Evolutionary conservation across 2,329 filamentous ascomycete species (phyloP), one percentile per base, ranked within the genome.

Genomic region (Bimuria novae-zelandiae): DNA sequence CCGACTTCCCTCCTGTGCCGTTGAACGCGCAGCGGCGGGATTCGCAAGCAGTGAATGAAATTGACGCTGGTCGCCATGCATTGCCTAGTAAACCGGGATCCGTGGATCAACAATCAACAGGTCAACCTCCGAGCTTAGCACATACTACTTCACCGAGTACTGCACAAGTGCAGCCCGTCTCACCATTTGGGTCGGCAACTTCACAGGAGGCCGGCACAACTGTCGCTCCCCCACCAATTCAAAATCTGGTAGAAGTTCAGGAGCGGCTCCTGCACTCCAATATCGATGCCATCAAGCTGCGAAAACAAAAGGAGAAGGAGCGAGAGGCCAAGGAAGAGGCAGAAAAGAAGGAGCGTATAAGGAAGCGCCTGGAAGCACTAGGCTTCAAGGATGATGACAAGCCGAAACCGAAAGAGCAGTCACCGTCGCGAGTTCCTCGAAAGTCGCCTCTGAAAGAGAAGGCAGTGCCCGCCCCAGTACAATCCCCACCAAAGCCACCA

Each of bases 281-380:
- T 33, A 80, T 86, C 6, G 88, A 92, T 76, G 84, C 45, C 88
- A 88, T 12, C 55, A 84, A 82, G 65, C 84, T 85, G 47, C 88
- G 88, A 17, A 85, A 87, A 65, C 86, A 88, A 52, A 67, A 70
- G 49, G 64, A 71, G 36, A 51, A 60, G 44, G 70, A 73, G 54
- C 87, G 89, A 52, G 83, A 91, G 69, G 86, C 82, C 17, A 82
- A 80, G n/a, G 87, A 89, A 64, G 88, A 90, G 65, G 87, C 85
- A n/a, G 89, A 84, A 16, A 83, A 81, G 54, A 82, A 84, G 62
- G 88, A 90, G 66, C 83, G 89, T 21, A 85, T 92, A 55, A 83
- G 85, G 42, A 81, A 87, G 67, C 91, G 90, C 71, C 75, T 92
- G 41, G 88, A 88, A 62, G 84, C 85, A 7, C 76, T 92, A 67